Evolutionary conservation across 345 rosid genomes (phyloP).

Genomic region (Draba incana): DNA sequence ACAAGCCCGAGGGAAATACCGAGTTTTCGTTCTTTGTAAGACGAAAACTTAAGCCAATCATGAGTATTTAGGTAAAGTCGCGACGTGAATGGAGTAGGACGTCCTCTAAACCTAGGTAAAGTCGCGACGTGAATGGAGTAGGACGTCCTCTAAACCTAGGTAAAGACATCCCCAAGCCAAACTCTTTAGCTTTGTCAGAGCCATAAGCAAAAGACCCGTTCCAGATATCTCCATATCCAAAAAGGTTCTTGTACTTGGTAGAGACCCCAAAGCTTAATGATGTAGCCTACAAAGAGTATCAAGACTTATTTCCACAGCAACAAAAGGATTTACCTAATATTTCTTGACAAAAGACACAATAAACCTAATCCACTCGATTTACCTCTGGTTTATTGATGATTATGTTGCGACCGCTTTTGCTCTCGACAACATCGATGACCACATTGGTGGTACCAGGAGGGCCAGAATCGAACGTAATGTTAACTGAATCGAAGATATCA

Average conservation of each 20-base stretch:
- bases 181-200: constrained; percentile 72
- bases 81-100: constrained; percentile 64
- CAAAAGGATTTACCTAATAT: too few species aligned
- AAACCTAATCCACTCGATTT: too few species aligned
- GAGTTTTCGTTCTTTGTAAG: constrained; percentile 75
- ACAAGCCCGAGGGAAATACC: constrained; percentile 82
- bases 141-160: constrained; percentile 74
- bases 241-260: constrained; percentile 79
- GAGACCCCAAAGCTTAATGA: constrained; percentile 78
- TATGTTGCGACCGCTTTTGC: constrained; percentile 57
- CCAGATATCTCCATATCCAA: constrained; percentile 95
- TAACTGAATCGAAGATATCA: constrained; percentile 79
- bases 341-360: too few species aligned
- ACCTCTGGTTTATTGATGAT: constrained; percentile 75
- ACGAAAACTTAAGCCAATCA: constrained; percentile 83
- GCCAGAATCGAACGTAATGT: constrained; percentile 76
- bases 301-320: too few species aligned
- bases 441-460: constrained; percentile 94
- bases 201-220: constrained; percentile 80
- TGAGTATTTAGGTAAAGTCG: constrained; percentile 72
- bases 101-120: constrained; percentile 77
- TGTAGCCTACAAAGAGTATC: constrained; percentile 62
- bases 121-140: constrained; percentile 69
- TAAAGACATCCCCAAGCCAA: constrained; percentile 74
- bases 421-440: constrained; percentile 71